These are phyloP conservation scores for Phytophthora kernoviae DNA, from an alignment of 352 stramenopile species.

Conservation along the genomic window DNA sequence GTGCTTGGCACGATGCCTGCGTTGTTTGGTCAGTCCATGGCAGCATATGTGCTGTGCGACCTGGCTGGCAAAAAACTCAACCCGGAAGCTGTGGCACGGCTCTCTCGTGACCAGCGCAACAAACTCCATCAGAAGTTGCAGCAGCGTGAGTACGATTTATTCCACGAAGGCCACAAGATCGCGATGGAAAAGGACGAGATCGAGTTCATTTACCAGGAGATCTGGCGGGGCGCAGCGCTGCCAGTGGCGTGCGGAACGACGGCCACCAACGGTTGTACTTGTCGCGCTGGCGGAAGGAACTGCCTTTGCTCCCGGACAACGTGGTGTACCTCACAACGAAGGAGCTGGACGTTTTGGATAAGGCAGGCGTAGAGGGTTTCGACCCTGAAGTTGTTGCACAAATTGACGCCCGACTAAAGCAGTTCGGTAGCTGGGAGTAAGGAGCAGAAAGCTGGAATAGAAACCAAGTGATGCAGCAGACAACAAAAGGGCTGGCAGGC, in stretches of 20 bases:
- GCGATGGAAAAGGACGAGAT: constrained; percentile 87
- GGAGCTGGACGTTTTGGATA: constrained; percentile 68
- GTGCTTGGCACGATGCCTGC: constrained; percentile 95
- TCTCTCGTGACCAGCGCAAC: constrained; percentile 87
- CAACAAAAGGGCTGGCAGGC: too few species aligned
- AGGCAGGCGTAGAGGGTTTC: constrained; percentile 69
- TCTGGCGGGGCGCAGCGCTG: constrained; percentile 84
- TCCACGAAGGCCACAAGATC: constrained; percentile 61
- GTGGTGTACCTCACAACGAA: constrained; percentile 87
- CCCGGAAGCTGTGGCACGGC: constrained; percentile 63
- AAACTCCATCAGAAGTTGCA: constrained; percentile 86
- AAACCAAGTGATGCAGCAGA: constrained; percentile 2
- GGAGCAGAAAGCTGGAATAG: constrained; percentile 8
- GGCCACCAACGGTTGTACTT: constrained; percentile 82
- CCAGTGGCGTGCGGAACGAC: constrained; percentile 71
- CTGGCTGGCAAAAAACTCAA: constrained; percentile 91
- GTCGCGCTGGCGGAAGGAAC: constrained; percentile 79
- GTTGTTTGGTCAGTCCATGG: constrained; percentile 98
- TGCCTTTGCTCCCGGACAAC: constrained; percentile 81
- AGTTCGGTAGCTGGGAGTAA: constrained; percentile 63
- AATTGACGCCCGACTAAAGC: constrained; percentile 64
- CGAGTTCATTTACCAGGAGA: constrained; percentile 87
- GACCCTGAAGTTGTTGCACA: constrained; percentile 62
- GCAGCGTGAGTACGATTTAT: constrained; percentile 72
- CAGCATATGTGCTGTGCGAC: constrained; percentile 94